phyloP scores from a whole-genome alignment of 2,329 filamentous ascomycete species.

The Aotearoamyces nothofagi region DNA sequence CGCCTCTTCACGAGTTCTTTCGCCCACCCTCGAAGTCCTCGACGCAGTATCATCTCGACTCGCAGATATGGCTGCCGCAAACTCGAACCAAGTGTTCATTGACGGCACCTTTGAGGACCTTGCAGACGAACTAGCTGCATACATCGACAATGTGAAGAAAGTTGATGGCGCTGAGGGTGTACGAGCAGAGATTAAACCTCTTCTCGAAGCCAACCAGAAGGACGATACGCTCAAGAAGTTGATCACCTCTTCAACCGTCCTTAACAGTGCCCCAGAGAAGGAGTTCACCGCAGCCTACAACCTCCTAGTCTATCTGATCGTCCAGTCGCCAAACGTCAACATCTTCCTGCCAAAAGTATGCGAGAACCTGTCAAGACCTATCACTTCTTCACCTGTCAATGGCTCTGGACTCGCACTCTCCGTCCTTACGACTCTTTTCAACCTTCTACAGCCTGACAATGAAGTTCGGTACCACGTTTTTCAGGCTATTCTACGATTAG shows the following conservation, averaged over 20 bases:
- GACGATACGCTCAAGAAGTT: constrained; percentile 84
- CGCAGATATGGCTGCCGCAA: constrained; percentile 1
- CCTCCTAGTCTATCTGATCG: constrained; percentile 83
- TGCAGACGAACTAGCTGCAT: constrained; percentile 85
- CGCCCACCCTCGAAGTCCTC: constrained; percentile 1
- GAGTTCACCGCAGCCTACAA: constrained; percentile 96
- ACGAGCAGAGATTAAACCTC: constrained; percentile 50
- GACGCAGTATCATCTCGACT: background rate
- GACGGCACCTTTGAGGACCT: constrained; percentile 92
- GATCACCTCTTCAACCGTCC: constrained; percentile 58
- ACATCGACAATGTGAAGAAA: constrained; percentile 72
- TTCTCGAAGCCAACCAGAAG: constrained; percentile 57
- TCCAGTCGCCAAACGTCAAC: constrained; percentile 72
- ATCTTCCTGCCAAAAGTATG: constrained; percentile 81
- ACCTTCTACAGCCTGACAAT: constrained; percentile 65
- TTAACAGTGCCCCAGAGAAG: constrained; percentile 86
- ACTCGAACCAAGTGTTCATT: constrained; percentile 44
- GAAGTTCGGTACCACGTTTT: constrained; percentile 83
- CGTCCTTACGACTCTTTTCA: constrained; percentile 91
- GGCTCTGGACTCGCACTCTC: constrained; percentile 76
- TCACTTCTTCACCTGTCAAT: constrained; percentile 74
- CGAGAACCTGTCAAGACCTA: constrained; percentile 74
- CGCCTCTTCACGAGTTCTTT: background rate
- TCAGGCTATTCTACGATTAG: constrained; percentile 71
- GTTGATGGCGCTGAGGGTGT: constrained; percentile 36